Evolutionary conservation across 1,284 basidiomycete genomes (phyloP).

Genomic region (Gymnopus androsaceus): DNA sequence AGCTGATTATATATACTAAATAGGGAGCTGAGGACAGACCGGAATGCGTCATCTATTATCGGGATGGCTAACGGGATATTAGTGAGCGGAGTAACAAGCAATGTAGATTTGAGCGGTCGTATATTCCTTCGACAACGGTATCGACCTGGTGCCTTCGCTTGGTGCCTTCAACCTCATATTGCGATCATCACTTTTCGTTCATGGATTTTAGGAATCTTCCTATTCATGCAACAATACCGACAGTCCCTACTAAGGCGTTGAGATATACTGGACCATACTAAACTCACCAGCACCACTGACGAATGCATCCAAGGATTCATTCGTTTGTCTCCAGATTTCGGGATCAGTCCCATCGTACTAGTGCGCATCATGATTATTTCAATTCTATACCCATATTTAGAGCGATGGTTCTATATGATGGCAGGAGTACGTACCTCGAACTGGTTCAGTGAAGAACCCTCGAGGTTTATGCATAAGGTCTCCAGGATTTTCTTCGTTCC

Average conservation of each 20-base stretch:
- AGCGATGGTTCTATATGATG: too few species aligned
- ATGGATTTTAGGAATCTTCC: slow-evolving; percentile 80
- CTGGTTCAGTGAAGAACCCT: slow-evolving; percentile 93
- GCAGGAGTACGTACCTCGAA: slow-evolving; percentile 78
- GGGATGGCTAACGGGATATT: slow-evolving; percentile 74
- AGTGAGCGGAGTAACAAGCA: slow-evolving; percentile 9
- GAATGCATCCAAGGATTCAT: slow-evolving; percentile 82
- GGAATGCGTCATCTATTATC: slow-evolving; percentile 85
- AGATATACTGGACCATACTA: too few species aligned
- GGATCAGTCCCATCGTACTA: slow-evolving; percentile 90
- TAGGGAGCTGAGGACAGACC: slow-evolving; percentile 48
- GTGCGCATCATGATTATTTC: slow-evolving; percentile 90
- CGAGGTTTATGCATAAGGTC: slow-evolving; percentile 52
- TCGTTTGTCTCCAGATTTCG: slow-evolving; percentile 94
- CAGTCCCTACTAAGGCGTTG: slow-evolving; percentile 88
- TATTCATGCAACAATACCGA: slow-evolving; percentile 90
- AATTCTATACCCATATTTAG: slow-evolving; percentile 56
- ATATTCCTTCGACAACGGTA: slow-evolving; percentile 89
- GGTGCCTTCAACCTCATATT: slow-evolving; percentile 91
- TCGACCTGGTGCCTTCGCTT: slow-evolving; percentile 92
- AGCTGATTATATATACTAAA: neutral
- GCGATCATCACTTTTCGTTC: slow-evolving; percentile 69
- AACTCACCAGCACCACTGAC: slow-evolving; percentile 87
- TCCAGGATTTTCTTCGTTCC: slow-evolving; percentile 44
- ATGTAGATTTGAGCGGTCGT: too few species aligned